Evolutionary conservation across 257 asterid genomes (phyloP).

Genomic region (Avicennia marina): DNA sequence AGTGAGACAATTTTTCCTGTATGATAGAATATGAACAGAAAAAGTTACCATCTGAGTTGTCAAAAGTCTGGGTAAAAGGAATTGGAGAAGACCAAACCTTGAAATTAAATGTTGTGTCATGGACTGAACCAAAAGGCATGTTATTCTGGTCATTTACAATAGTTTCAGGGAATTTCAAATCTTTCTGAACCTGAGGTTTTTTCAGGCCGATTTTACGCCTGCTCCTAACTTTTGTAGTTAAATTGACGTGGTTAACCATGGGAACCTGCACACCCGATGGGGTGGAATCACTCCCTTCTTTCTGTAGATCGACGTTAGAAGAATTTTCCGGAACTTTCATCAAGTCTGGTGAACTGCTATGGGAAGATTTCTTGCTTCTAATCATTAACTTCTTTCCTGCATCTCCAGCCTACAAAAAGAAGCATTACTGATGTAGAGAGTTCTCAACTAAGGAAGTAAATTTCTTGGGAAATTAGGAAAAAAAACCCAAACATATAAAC

Average conservation of each 20-base stretch:
- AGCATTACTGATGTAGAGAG: constrained; percentile 14
- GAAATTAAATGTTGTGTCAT: constrained; percentile 30
- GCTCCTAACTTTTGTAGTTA: constrained; percentile 66
- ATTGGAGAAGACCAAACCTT: constrained; percentile 43
- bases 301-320: constrained; percentile 52
- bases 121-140: constrained; percentile 32
- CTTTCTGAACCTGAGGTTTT: constrained; percentile 47
- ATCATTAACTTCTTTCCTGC: constrained; percentile 36
- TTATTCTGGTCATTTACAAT: constrained; percentile 38
- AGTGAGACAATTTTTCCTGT: constrained; percentile 63
- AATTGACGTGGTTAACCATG: constrained; percentile 42
- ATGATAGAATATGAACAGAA: constrained; percentile 23
- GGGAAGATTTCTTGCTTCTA: constrained; percentile 53
- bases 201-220: constrained; percentile 58
- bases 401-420: constrained; percentile 58
- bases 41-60: constrained; percentile 7
- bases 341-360: constrained; percentile 46
- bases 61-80: constrained; percentile 18
- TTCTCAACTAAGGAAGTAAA: constrained; percentile 12
- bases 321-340: constrained; percentile 51
- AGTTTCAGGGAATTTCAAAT: constrained; percentile 46
- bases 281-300: constrained; percentile 83
- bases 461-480: not conserved
- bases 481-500: not conserved
- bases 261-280: constrained; percentile 59